Conservation (phyloP, 169 alveolate species). For the Eimeria acervulina region DNA sequence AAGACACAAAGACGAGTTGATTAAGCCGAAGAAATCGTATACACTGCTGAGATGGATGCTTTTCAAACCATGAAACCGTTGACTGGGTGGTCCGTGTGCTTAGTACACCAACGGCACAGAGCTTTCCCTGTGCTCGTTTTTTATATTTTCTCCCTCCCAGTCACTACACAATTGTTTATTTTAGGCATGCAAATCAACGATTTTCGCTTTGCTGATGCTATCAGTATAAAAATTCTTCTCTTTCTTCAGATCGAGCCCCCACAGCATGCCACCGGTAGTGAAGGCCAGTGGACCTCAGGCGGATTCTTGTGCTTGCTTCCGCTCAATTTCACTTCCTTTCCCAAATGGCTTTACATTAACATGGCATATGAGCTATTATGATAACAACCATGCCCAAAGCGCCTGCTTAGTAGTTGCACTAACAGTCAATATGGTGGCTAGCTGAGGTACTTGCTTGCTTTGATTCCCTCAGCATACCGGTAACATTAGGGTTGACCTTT, state of each 20-base stretch:
- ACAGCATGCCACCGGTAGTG: background rate
- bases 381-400: background rate
- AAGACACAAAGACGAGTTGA: background rate
- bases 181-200: background rate
- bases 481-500: too few relatives aligned
- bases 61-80: background rate
- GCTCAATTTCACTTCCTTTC: background rate
- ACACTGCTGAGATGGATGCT: background rate
- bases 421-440: too few relatives aligned
- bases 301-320: background rate
- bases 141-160: background rate
- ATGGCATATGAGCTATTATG: background rate
- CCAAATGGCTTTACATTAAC: background rate
- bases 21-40: background rate
- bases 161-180: background rate
- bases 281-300: background rate
- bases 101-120: background rate
- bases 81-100: constrained; percentile 1
- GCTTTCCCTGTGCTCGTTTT: background rate
- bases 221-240: background rate
- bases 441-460: background rate
- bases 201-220: background rate
- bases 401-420: too few relatives aligned
- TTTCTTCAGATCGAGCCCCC: background rate
- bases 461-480: background rate